Evolutionary conservation across 805 yeast genomes (phyloP).

Genomic region (Debaryomyces hansenii): DNA sequence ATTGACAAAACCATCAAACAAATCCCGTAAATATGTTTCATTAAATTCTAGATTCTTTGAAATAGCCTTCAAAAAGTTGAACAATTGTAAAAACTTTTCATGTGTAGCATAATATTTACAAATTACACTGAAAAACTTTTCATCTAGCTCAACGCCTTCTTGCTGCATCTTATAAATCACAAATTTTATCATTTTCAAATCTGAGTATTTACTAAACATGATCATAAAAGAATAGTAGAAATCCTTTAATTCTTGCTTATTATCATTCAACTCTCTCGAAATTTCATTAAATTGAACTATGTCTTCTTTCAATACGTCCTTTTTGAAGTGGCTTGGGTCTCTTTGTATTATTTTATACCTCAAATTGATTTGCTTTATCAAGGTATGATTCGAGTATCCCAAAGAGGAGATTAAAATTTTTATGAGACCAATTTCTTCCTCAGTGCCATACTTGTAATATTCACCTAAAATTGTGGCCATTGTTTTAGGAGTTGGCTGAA

Average conservation of each 20-base stretch:
- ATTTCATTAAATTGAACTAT: slow-evolving; percentile 17
- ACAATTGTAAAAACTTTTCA: slow-evolving; percentile 28
- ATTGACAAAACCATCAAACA: slow-evolving; percentile 31
- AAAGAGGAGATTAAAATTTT: slow-evolving; percentile 18
- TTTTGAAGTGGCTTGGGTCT: slow-evolving; percentile 24
- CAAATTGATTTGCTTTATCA: slow-evolving; percentile 21
- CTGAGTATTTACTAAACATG: slow-evolving; percentile 29
- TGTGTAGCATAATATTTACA: slow-evolving; percentile 23
- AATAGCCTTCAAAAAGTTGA: slow-evolving; percentile 20
- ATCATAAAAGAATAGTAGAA: slow-evolving; percentile 28
- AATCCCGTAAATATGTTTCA: slow-evolving; percentile 19
- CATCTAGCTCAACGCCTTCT: slow-evolving; percentile 18
- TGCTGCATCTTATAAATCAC: slow-evolving; percentile 24
- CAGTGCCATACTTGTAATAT: slow-evolving; percentile 28
- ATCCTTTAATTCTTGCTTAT: slow-evolving; percentile 11
- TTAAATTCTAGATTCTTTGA: slow-evolving; percentile 18
- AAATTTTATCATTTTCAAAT: slow-evolving; percentile 25
- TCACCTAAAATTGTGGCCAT: slow-evolving; percentile 28
- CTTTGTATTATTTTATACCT: slow-evolving; percentile 26
- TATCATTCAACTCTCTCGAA: slow-evolving; percentile 7
- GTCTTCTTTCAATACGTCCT: slow-evolving; percentile 25
- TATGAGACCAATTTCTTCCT: slow-evolving; percentile 22
- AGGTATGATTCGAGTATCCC: slow-evolving; percentile 20
- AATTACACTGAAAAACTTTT: slow-evolving; percentile 22
- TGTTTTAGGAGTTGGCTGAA: slow-evolving; percentile 24